Evolutionary conservation across 2,329 filamentous ascomycete genomes (phyloP).

Genomic region (Xylaria sp.): DNA sequence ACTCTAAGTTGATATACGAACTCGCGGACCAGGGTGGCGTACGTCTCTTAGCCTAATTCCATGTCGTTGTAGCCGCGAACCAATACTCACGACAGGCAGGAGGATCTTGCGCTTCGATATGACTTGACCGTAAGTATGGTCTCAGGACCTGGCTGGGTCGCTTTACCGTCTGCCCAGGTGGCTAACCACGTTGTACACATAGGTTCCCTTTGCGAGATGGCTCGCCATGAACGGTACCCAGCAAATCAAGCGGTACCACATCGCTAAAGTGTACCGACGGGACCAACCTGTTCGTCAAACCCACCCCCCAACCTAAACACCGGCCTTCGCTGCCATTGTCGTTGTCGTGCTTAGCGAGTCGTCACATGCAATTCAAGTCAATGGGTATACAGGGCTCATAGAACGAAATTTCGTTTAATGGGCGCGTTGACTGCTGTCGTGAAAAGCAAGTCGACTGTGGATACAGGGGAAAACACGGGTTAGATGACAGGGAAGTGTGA

Average conservation of each 20-base stretch:
- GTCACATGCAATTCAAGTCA: not conserved
- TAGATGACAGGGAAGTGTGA: not conserved
- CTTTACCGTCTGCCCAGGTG: not conserved
- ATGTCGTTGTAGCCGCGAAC: not conserved
- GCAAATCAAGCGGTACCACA: slow-evolving; percentile 78
- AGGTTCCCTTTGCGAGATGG: slow-evolving; percentile 75
- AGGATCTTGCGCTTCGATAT: slow-evolving; percentile 80
- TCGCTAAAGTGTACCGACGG: slow-evolving; percentile 79
- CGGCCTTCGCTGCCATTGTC: not conserved
- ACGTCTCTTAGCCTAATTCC: slow-evolving; percentile 66
- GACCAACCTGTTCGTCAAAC: slow-evolving; percentile 66
- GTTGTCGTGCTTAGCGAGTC: not conserved
- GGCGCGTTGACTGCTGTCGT: not conserved
- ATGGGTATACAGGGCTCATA: not conserved
- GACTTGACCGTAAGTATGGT: slow-evolving; percentile 65
- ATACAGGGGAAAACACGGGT: not conserved
- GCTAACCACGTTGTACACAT: not conserved
- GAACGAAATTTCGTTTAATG: not conserved
- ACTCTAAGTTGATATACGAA: slow-evolving; percentile 73
- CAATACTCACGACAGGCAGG: slow-evolving; percentile 40
- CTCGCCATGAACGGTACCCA: slow-evolving; percentile 76
- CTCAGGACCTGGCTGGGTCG: not conserved
- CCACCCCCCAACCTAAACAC: too few relatives aligned
- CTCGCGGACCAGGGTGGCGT: slow-evolving; percentile 84
- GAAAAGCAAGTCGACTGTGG: not conserved